Evolutionary conservation across 2,329 filamentous ascomycete genomes (phyloP).

Genomic region (Hyphodiscus sp.): DNA sequence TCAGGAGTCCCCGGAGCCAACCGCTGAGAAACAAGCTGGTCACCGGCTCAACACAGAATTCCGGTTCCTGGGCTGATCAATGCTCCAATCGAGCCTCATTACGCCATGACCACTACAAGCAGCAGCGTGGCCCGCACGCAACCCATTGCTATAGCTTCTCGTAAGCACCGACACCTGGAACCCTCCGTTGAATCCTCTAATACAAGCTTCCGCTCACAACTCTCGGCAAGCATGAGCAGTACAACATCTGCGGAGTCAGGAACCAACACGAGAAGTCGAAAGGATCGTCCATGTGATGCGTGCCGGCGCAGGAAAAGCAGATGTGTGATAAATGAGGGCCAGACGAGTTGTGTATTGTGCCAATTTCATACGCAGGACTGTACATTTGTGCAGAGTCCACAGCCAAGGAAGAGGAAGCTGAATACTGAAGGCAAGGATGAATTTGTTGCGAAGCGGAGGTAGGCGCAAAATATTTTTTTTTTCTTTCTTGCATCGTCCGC

Average conservation of each 20-base stretch:
- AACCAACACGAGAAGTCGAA: conserved; percentile 37
- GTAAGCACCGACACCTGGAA: conserved; percentile 38
- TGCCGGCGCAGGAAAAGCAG: conserved; percentile 68
- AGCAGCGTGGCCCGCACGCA: conserved; percentile 50
- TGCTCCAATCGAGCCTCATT: conserved; percentile 18
- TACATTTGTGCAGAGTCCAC: conserved; percentile 70
- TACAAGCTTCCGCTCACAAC: conserved; percentile 6
- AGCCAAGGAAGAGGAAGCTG: conserved; percentile 73
- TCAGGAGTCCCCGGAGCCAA: conserved; percentile 16
- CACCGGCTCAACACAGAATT: conserved; percentile 24
- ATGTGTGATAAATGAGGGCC: conserved; percentile 73
- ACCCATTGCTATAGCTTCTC: conserved; percentile 60
- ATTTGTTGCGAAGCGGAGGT: conserved; percentile 63
- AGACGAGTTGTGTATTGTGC: conserved; percentile 67
- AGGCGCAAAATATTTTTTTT: conserved; percentile 21
- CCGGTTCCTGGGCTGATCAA: conserved; percentile 19
- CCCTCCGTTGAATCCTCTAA: conserved; percentile 17
- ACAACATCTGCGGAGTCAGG: conserved; percentile 46
- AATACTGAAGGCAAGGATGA: conserved; percentile 52
- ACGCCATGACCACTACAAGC: conserved; percentile 38
- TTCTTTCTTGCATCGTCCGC: conserved; percentile 5
- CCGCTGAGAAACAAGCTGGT: conserved; percentile 19
- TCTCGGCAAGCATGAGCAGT: conserved; percentile 44
- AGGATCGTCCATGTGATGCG: conserved; percentile 60
- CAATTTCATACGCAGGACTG: conserved; percentile 73